Evolutionary conservation across 305 asterid species (phyloP).

Genomic region (Rubia peregrina): DNA sequence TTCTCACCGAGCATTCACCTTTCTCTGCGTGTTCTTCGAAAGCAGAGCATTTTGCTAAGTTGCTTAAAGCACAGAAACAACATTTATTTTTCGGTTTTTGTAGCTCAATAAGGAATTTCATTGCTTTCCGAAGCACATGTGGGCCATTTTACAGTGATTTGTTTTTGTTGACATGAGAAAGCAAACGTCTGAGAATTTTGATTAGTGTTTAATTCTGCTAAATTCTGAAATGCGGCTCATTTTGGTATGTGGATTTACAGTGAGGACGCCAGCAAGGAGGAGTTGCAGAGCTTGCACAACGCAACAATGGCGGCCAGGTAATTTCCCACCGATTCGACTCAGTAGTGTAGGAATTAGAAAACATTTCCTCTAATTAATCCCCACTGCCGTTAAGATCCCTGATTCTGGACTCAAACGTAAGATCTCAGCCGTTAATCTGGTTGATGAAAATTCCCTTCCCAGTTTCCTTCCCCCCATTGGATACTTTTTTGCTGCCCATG

Average conservation of each 20-base stretch:
- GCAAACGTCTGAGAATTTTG: neutral
- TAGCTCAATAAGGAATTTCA: neutral
- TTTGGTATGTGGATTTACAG: slow-evolving; percentile 21
- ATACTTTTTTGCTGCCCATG: slow-evolving; percentile 28
- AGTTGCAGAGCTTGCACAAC: slow-evolving; percentile 49
- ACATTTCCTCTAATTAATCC: slow-evolving; percentile 13
- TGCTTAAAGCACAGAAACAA: no score
- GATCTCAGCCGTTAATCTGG: slow-evolving; percentile 48
- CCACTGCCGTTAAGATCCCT: slow-evolving; percentile 30
- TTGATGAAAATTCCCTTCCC: slow-evolving; percentile 19
- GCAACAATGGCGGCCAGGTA: slow-evolving; percentile 61
- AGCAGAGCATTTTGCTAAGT: neutral
- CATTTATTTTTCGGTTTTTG: neutral
- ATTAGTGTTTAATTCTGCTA: neutral
- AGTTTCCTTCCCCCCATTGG: slow-evolving; percentile 15
- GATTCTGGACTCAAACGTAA: neutral
- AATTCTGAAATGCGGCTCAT: slow-evolving; percentile 5
- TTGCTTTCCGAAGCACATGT: neutral
- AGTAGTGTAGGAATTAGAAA: neutral
- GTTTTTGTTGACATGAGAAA: no score
- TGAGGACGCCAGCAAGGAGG: slow-evolving; percentile 30
- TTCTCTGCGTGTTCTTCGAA: slow-evolving; percentile 5
- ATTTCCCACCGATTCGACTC: slow-evolving; percentile 18
- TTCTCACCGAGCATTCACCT: slow-evolving; percentile 4
- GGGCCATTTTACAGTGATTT: neutral